A percentile compares a stretch with the other conserved stretches of the same genome.
phyloP scores from a whole-genome alignment of 83 land plant genomes.

The Picea engelmannii region DNA sequence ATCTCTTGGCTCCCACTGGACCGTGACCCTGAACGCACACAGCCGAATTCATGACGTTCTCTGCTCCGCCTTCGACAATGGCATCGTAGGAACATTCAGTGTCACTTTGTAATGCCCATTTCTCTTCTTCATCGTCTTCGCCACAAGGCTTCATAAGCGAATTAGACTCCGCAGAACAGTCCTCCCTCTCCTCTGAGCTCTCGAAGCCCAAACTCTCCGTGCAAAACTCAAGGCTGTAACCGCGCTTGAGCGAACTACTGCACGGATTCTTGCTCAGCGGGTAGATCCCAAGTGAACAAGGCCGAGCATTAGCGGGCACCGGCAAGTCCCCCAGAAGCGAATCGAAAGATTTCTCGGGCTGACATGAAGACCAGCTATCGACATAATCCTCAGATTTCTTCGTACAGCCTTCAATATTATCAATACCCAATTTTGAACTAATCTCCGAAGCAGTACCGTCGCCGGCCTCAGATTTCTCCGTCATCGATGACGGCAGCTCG shows the following conservation, averaged over 20 bases:
- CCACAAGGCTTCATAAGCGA: too few relatives aligned
- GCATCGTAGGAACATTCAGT: too few relatives aligned
- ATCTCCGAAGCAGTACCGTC: too few relatives aligned
- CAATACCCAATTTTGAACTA: too few relatives aligned
- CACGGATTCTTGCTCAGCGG: background rate
- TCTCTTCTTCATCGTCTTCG: background rate
- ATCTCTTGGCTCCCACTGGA: too few relatives aligned
- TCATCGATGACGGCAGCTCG: too few relatives aligned
- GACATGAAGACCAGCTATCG: background rate
- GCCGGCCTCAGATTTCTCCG: too few relatives aligned
- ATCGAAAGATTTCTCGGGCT: background rate
- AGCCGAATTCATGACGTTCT: too few relatives aligned
- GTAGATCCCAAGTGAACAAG: background rate
- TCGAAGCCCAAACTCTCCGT: slow-evolving; percentile 2
- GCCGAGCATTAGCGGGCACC: background rate
- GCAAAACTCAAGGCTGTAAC: background rate
- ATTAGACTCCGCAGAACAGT: background rate
- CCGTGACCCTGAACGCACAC: too few relatives aligned
- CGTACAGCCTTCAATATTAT: background rate
- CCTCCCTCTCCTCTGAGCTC: slow-evolving; percentile 4
- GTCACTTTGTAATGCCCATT: too few relatives aligned
- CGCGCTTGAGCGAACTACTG: background rate
- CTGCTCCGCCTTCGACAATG: too few relatives aligned
- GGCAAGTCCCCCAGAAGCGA: background rate
- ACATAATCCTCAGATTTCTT: background rate